Conservation (phyloP, 208 protist genomes). For the Acanthamoeba lenticulata region DNA sequence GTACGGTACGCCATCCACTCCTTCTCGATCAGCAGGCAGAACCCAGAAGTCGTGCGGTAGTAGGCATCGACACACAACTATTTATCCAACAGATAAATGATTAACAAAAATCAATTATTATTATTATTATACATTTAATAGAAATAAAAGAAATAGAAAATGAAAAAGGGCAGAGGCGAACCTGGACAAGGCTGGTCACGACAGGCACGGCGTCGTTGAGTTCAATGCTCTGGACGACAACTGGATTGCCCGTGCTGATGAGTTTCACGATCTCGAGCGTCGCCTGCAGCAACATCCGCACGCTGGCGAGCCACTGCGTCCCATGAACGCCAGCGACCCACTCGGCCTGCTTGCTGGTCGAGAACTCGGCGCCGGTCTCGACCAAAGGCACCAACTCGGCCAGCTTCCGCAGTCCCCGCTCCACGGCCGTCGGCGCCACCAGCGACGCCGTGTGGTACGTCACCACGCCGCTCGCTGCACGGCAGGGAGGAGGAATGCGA, state of each 20-base stretch:
- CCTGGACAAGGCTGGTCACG: background rate
- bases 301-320: background rate
- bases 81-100: background rate
- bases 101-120: no score
- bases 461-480: background rate
- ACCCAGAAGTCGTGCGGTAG: slow-evolving; percentile 92
- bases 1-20: slow-evolving; percentile 86
- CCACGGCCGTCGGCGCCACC: background rate
- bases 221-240: background rate
- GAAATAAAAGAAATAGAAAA: no score
- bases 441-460: background rate
- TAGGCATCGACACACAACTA: slow-evolving; percentile 87
- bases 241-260: background rate
- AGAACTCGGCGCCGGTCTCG: background rate
- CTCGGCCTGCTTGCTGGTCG: background rate
- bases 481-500: background rate
- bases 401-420: background rate
- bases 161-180: background rate
- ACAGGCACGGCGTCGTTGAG: background rate
- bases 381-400: background rate
- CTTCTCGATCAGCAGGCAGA: slow-evolving; percentile 92
- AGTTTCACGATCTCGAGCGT: background rate
- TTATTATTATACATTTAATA: no score
- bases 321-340: background rate
- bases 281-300: background rate